Base-by-base conservation (phyloP, 1,284 basidiomycete species). In the Cryptococcus sp. region DNA sequence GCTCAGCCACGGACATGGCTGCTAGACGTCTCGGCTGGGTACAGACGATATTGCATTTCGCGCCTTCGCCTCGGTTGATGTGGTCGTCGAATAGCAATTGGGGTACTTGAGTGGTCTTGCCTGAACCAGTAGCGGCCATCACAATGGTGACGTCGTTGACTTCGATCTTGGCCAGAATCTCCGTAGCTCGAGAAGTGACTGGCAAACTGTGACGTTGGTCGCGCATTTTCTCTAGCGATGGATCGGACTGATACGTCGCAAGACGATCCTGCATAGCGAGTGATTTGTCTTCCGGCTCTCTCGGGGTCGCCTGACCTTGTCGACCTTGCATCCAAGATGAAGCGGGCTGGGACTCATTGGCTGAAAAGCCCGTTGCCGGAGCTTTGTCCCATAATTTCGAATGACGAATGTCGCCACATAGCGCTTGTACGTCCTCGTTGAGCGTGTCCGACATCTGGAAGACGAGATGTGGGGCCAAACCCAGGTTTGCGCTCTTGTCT, bases 61-160 rank as follows among this genome's bases (percentile, higher is more conserved):
- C 87, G 16, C 94, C 94, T 60, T 90, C 82, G 27, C 87, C 89
- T 38, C 83, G 82, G 31, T 88, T 82, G 66, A 93, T 94, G 72
- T 84, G 88, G 52, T 90, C 85, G 72, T 98, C 93, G 50, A 98
- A 84, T 61, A 97, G 86, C 50, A 97, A 83, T 78, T 97, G 94
- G 2, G 94, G 94, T 41, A 97, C 86, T 75, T 98, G 94, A 0
- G 94, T 97, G 8, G 93, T 96, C 80, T 97, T 97, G 10, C 94
- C 94, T 0, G 92, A 96, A 46, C 94, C 93, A 1, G 94, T 97
- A 2, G 92, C 88, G 25, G 93, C 94, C 90, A 95, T 93, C 66
- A 90, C 88, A 62, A 98, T 89, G 11, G 90, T 92, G 57, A 97
- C 90, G 39, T 93, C 89, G 75, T 96, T 88, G 42, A 86, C 80